Evolutionary conservation across 495 filamentous ascomycete species (phyloP), one percentile per base, ranked within the genome.

Genomic region (Cetradonia linearis): DNA sequence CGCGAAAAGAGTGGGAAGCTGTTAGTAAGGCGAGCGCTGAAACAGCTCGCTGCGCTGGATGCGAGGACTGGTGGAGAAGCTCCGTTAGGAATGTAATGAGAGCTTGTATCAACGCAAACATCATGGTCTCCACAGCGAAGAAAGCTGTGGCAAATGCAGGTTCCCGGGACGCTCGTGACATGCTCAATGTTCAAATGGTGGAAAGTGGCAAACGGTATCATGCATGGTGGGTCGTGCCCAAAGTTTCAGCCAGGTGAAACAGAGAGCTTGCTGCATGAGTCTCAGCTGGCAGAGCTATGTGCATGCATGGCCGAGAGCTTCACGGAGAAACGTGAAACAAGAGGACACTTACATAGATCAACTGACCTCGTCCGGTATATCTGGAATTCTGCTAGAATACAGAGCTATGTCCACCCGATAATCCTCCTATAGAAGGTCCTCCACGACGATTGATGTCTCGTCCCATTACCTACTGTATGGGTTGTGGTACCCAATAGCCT

Each of bases 61-160:
- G 79, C 38, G 79, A 84, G 63, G 78, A 76, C 28, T 73, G 78
- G 63, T 88, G 86, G 86, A 68, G 76, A 34, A 70, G 61, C 16
- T 76, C 81, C 27, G 71, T 79, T 2, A 84, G 83, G 67, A 74
- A 84, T 56, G 77, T 77, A 36, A 71, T 85, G 69, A 79, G 78
- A 61, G 81, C 83, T 11, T 84, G 82, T 62, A 88, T 91, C 55
- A 82, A 82, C 20, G 74, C 82, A 0, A 84, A 81, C 44, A 80
- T 89, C 59, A 78, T 81, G 4, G 77, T 89, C 31, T 74, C 77
- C 20, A 78, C 72, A 1, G 70, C 86, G 18, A 80, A 79, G 58
- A 64, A 65, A 23, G 62, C 44, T 25, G 18, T 64, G 18, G 42
- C 31, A 6, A 63, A 57, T 2, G 37, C 38, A 25, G 38, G 36